Evolutionary conservation across 2,329 filamentous ascomycete species (phyloP), one percentile per base, ranked within the genome.

Genomic region (Fusarium protoensiforme): DNA sequence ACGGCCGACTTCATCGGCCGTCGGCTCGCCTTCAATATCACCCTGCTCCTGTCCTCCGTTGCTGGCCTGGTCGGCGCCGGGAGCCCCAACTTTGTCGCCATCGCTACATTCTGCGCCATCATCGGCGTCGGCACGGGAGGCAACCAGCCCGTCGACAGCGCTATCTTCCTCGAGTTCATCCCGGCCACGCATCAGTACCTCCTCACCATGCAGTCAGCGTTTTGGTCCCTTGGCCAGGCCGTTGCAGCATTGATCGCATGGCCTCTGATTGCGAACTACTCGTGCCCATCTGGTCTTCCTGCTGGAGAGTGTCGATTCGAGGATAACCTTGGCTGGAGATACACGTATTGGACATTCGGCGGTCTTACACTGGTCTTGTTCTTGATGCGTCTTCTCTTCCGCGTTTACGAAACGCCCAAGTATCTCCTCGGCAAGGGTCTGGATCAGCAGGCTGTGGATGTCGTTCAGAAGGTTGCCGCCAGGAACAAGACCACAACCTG

Each of bases 61-160:
- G 92, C 91, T 71, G 91, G 87, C 0, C 83, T 90, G 20, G 83
- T 88, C 0, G 88, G 87, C 5, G 90, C 89, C 0, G 87, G 88
- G 0, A 85, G 87, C 0, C 87, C 87, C 3, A 90, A 87, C 68
- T 92, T 92, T 66, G 85, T 85, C 1, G 86, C 87, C 0, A 86
- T 91, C 35, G 88, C 86, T 8, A 79, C 82, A 3, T 87, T 92
- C 65, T 89, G 88, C 18, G 88, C 89, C 10, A 80, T 88, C 39
- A 80, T 85, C 8, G 84, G 83, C 9, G 81, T 80, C 1, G 83
- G 79, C 1, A 81, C 83, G 1, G 84, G 84, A 11, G 85, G 85
- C 0, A 87, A 87, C 24, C 79, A 86, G 2, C 84, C 85, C 0
- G 84, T 87, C 2, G 85, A 87, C 71, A 85, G 83, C 57, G 84